These are phyloP conservation scores for Saturnispora halmiae DNA, from an alignment of 805 yeast species.

Conservation along the genomic window DNA sequence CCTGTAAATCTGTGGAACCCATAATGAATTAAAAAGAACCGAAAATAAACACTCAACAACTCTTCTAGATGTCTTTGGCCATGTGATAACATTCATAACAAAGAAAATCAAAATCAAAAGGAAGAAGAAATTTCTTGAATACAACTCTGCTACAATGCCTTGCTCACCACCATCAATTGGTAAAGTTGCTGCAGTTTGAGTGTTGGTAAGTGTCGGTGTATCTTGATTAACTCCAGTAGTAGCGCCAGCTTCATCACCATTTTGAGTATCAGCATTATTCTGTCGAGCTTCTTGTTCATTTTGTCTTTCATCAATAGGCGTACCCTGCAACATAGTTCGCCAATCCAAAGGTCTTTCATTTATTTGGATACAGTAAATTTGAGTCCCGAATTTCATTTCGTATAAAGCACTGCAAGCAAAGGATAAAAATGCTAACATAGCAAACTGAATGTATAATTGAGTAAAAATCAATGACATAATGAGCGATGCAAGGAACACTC, in stretches of 20 bases:
- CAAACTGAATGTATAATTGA: constrained; percentile 54
- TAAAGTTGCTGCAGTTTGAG: constrained; percentile 20
- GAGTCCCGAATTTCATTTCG: constrained; percentile 64
- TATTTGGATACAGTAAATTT: constrained; percentile 58
- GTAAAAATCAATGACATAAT: constrained; percentile 47
- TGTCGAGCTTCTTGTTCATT: constrained; percentile 14
- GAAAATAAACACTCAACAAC: constrained; percentile 50
- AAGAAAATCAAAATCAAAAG: constrained; percentile 48
- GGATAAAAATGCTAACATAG: constrained; percentile 60
- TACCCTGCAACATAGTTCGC: constrained; percentile 58
- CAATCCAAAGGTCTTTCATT: constrained; percentile 62
- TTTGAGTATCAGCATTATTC: constrained; percentile 3
- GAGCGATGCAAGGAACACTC: constrained; percentile 53
- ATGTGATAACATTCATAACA: constrained; percentile 45
- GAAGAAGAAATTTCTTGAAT: constrained; percentile 46
- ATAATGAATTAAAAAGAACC: constrained; percentile 53
- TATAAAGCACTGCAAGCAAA: constrained; percentile 64
- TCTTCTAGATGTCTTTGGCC: constrained; percentile 52
- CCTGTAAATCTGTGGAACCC: constrained; percentile 85
- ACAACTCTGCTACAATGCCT: constrained; percentile 46
- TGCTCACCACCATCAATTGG: constrained; percentile 40
- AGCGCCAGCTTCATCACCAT: constrained; percentile 9
- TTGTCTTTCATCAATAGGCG: constrained; percentile 33
- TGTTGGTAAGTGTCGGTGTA: constrained; percentile 9
- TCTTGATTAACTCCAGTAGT: background rate